These are phyloP conservation scores for Hortaea werneckii DNA, from an alignment of 2,329 filamentous ascomycete species.

Conservation along the genomic window DNA sequence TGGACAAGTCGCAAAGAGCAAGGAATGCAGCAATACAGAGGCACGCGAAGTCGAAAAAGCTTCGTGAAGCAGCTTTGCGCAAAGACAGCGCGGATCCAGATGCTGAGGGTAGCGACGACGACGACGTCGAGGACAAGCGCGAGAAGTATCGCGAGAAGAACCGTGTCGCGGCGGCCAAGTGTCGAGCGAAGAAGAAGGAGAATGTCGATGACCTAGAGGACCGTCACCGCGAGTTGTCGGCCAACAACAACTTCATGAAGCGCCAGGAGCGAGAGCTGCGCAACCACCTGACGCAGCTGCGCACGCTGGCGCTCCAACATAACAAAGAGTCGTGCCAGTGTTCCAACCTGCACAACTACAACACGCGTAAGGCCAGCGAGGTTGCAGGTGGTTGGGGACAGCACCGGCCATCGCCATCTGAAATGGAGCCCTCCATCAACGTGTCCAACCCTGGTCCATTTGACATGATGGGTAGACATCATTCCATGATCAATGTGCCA, in stretches of 20 bases:
- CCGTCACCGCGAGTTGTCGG: constrained; percentile 30
- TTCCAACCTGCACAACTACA: constrained; percentile 23
- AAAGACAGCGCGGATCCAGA: not conserved
- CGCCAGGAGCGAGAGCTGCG: constrained; percentile 23
- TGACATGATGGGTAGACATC: not conserved
- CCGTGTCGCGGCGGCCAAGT: constrained; percentile 62
- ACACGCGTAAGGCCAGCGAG: constrained; percentile 16
- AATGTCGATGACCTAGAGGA: constrained; percentile 43
- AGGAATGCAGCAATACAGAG: constrained; percentile 22
- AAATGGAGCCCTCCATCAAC: constrained; percentile 1
- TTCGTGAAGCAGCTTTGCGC: not conserved
- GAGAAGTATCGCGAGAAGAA: constrained; percentile 59
- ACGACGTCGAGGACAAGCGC: constrained; percentile 35
- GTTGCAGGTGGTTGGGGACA: constrained; percentile 6
- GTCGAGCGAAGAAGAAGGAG: constrained; percentile 58
- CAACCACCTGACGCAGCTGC: constrained; percentile 22
- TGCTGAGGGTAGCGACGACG: constrained; percentile 10
- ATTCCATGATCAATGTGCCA: not conserved
- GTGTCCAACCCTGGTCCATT: constrained; percentile 4
- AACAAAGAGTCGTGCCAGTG: constrained; percentile 20
- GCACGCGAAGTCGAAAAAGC: constrained; percentile 18
- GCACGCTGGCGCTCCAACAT: constrained; percentile 24
- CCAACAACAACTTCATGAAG: constrained; percentile 21
- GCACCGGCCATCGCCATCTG: constrained; percentile 11
- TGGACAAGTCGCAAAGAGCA: constrained; percentile 18